Base-by-base conservation (phyloP, 768 basidiomycete species). In the Phallus indusiatus region DNA sequence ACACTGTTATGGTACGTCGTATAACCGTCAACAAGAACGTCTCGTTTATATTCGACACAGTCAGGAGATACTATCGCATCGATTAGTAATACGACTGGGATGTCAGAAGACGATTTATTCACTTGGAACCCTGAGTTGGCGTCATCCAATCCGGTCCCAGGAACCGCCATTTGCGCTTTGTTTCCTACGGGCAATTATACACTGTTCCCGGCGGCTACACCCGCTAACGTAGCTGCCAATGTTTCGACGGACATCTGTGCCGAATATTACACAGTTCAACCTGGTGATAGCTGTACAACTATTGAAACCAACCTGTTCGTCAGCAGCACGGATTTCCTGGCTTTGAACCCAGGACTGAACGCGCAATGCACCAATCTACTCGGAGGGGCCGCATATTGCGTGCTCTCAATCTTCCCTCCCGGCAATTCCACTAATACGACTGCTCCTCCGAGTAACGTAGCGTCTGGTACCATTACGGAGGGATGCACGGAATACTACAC, bases 191-290 rank as follows among this genome's bases (percentile, higher is more conserved):
- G 22, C n/a, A n/a, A n/a, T 20, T 36, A 36, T 10, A 33, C 16
- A 28, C 24, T 28, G 9, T 36, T 53, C 28, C 28, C 53, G n/a
- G 17, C 53, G 22, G n/a, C 54, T 14, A 33, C 54, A 24, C 33
- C 54, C n/a, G 12, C 54, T 17, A 34, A 34, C n/a, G 42, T 42
- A 5, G 54, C 33, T n/a, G 22, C 54, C 12, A 42, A 42, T 36
- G 46, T 42, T 18, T 36, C 46, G 11, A 36, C 54, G 7, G 33
- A 33, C 11, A 42, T 33, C 42, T 56, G 54, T 24, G 46, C 22
- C 14, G 22, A 56, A 42, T 56, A 56, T 24, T 56, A 56, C 42
- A 56, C 54, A 5, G 54, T 56, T 42, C 34, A 36, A 12, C 53
- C 53, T 20, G 54, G 54, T 7, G 54, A 56, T 47, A 56, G 22